A percentile compares a stretch with the other conserved stretches of the same genome.
Evolutionary conservation across 495 filamentous ascomycete species (phyloP).

Genomic region (Xylaria sp.): DNA sequence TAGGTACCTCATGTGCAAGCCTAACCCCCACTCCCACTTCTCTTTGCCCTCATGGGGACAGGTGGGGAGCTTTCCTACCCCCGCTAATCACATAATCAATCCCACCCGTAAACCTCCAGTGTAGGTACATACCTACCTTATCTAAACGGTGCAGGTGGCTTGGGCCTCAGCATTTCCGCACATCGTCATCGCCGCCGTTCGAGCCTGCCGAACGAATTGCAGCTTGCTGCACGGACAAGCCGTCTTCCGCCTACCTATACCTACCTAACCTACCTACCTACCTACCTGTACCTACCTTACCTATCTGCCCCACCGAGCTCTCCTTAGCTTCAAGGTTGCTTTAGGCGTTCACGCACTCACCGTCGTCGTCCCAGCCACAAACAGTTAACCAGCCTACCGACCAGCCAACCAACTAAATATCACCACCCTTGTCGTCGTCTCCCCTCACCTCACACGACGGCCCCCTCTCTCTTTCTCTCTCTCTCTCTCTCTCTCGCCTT

Average conservation of each 20-base stretch:
- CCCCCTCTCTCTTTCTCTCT: not conserved
- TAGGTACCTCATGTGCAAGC: too few species aligned
- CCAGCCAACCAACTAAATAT: conserved; percentile 30
- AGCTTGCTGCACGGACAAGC: conserved; percentile 9
- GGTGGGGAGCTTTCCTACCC: not conserved
- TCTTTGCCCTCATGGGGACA: too few species aligned
- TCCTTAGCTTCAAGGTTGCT: not conserved
- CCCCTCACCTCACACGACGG: conserved; percentile 25
- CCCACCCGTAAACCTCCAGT: not conserved
- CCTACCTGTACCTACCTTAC: not conserved
- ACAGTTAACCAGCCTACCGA: too few species aligned
- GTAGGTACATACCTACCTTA: too few species aligned
- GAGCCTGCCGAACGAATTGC: conserved; percentile 17
- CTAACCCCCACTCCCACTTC: too few species aligned
- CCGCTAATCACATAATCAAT: not conserved
- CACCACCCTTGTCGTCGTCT: conserved; percentile 29
- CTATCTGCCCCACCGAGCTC: conserved; percentile 1
- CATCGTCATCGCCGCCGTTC: conserved; percentile 22
- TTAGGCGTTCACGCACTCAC: conserved; percentile 5
- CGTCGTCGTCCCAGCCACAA: conserved; percentile 15
- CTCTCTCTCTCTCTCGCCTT: not conserved
- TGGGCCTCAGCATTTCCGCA: conserved; percentile 12
- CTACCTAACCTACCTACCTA: not conserved
- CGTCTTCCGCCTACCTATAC: not conserved
- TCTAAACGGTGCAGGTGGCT: conserved; percentile 21